Evolutionary conservation across 345 rosid species (phyloP), one percentile per base, ranked within the genome.

Genomic region (Triadica sebifera): DNA sequence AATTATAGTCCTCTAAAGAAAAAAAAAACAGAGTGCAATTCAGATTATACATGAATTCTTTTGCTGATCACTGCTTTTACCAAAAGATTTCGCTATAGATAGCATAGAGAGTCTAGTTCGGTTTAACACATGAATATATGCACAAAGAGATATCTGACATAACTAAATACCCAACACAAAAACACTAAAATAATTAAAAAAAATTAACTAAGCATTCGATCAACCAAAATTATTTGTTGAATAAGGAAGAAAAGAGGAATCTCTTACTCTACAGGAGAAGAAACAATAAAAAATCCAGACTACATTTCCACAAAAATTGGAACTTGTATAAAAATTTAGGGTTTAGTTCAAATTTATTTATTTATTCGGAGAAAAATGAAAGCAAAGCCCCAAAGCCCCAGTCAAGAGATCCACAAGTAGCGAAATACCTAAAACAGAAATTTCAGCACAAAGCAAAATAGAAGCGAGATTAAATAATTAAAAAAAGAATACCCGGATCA

Each of bases 401-500:
- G 7, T n/a, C 1, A 19, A 55, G 8, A 55, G 10, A 55, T 19
- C 59, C 59, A 55, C 59, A 5, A 43, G 47, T 6, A 43, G 47
- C 34, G 34, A 29, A 29, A 29, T 29, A 29, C 34, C 47, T 64
- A 9, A 58, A 22, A 22, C 63, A 58, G 24, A 10, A 60, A 25
- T 12, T 15, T 38, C 10, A 61, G 62, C 37, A 37, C 34, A 15
- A 25, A 7, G 6, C 9, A 65, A 65, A 46, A 17, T 0, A 22
- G 2, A 17, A 5, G 22, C 15, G 38, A 60, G 13, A 25, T 11
- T 12, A 25, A 60, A 6, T 20, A 20, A 25, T 24, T 10, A 0
- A 46, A 13, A 0, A 24, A 25, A 79, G 63, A 47, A 67, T 86
- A 94, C 97, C 98, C 25, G 98, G 98, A 84, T 94, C 98, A 9